Evolutionary conservation across 805 yeast species (phyloP).

Genomic region (Candida krabiensis): DNA sequence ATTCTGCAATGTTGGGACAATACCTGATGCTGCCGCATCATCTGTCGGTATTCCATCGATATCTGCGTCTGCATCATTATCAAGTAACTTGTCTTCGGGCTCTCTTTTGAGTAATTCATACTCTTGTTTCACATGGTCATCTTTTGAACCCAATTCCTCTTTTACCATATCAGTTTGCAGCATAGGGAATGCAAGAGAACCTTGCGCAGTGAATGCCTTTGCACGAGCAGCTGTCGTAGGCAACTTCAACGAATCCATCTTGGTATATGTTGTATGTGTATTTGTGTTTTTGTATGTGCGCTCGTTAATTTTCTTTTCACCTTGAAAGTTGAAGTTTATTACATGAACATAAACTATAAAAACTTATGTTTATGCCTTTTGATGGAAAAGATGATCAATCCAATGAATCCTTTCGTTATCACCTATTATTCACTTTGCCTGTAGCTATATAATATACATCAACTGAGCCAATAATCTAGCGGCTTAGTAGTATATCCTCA

Average conservation of each 20-base stretch:
- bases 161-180: slow-evolving; percentile 34
- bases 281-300: slow-evolving; percentile 1
- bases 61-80: slow-evolving; percentile 16
- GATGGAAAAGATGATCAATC: slow-evolving; percentile 28
- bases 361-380: slow-evolving; percentile 1
- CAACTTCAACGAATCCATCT: slow-evolving; percentile 70
- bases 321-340: no score
- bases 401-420: slow-evolving; percentile 28
- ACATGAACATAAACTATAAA: slow-evolving; percentile 17
- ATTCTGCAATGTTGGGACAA: slow-evolving; percentile 92
- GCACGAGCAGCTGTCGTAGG: slow-evolving; percentile 82
- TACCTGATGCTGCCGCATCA: slow-evolving; percentile 85
- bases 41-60: slow-evolving; percentile 38
- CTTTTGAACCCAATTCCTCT: slow-evolving; percentile 15
- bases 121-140: slow-evolving; percentile 10
- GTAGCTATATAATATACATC: no score
- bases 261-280: slow-evolving; percentile 8
- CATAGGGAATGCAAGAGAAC: slow-evolving; percentile 64
- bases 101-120: slow-evolving; percentile 26
- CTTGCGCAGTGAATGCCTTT: slow-evolving; percentile 65
- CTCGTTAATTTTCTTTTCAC: slow-evolving; percentile 7
- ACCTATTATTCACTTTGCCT: no score
- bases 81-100: slow-evolving; percentile 34
- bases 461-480: no score
- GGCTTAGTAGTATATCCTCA: no score